A percentile compares a stretch with the other conserved stretches of the same genome.
Evolutionary conservation across 306 rosid species (phyloP).

Genomic region (Adenanthera pavonina): DNA sequence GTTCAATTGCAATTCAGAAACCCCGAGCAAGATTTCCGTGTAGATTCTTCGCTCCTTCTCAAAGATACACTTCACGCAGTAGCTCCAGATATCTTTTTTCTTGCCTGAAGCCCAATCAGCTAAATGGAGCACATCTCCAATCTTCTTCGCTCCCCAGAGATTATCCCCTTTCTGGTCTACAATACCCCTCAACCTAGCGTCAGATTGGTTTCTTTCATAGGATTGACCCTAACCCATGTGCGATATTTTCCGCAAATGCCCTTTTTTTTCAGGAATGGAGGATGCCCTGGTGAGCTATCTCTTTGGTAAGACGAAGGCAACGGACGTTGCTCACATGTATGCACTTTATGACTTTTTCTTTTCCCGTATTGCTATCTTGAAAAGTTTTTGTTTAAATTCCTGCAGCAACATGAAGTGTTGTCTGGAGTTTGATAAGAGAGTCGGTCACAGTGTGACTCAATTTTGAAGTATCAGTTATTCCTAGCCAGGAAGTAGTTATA

Average conservation of each 20-base stretch:
- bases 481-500: background rate
- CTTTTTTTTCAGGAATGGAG: slow-evolving; percentile 61
- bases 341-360: slow-evolving; percentile 6
- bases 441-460: background rate
- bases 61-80: slow-evolving; percentile 9
- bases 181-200: background rate
- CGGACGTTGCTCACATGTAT: slow-evolving; percentile 90
- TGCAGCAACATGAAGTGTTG: background rate
- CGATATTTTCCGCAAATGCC: slow-evolving; percentile 12
- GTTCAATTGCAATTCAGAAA: slow-evolving; percentile 28
- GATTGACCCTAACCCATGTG: slow-evolving; percentile 7
- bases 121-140: slow-evolving; percentile 33
- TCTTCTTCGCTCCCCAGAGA: slow-evolving; percentile 43
- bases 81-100: slow-evolving; percentile 29
- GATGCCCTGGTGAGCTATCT: slow-evolving; percentile 67
- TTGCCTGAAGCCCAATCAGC: slow-evolving; percentile 35
- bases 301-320: slow-evolving; percentile 81
- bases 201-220: background rate
- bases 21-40: background rate
- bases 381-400: background rate
- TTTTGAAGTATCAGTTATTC: background rate
- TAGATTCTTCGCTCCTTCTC: slow-evolving; percentile 30
- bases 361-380: background rate
- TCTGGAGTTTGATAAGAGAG: background rate
- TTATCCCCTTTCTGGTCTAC: slow-evolving; percentile 60